Evolutionary conservation across 1,284 basidiomycete genomes (phyloP), one percentile per base, ranked within the genome.

Genomic region (Ganoderma sinense): DNA sequence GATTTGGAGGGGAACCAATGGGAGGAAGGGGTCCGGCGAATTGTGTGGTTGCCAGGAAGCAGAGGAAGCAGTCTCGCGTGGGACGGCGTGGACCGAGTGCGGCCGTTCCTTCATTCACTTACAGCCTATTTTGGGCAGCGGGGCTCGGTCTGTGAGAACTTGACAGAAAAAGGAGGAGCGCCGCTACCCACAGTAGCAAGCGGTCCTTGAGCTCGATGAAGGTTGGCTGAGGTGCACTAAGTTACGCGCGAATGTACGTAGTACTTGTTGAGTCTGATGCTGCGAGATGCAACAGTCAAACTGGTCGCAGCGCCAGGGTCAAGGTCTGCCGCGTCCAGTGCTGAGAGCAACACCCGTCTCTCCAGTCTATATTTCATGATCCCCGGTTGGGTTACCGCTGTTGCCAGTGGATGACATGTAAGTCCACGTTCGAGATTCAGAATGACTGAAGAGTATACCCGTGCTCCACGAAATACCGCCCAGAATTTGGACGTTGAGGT

Each of bases 31-130:
- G 45, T 23, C 53, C 55, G 64, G 64, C 41, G 18, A 43, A 43
- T 36, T 65, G 64, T 43, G 39, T 65, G 20, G 55, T 31, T 39
- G 53, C 64, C 64, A 58, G 41, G 55, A 65, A 58, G 64, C 64
- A 43, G 40, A 26, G 36, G 58, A 60, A 60, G 36, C 33, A 60
- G 6, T 20, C 14, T 40, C 36, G 2, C 33, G 20, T 59, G 58
- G 58, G 58, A 60, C 36, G 58, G 36, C 40, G 13, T 59, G 58
- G 39, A 11, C 58, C 1, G 20, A 14, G 10, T 40, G 36, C 36
- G 58, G 16, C 53, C 29, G 14, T 56, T 56, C 29, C 18, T 29
- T 13, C 51, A 53, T 29, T 16, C 51, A 53, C 7, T 53, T 18
- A 7, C n/a, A 18, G 8, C 26, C 26, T 55, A 10, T 26, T 31